Evolutionary conservation across 2,329 filamentous ascomycete species (phyloP).

Genomic region (Colletotrichum sp.): DNA sequence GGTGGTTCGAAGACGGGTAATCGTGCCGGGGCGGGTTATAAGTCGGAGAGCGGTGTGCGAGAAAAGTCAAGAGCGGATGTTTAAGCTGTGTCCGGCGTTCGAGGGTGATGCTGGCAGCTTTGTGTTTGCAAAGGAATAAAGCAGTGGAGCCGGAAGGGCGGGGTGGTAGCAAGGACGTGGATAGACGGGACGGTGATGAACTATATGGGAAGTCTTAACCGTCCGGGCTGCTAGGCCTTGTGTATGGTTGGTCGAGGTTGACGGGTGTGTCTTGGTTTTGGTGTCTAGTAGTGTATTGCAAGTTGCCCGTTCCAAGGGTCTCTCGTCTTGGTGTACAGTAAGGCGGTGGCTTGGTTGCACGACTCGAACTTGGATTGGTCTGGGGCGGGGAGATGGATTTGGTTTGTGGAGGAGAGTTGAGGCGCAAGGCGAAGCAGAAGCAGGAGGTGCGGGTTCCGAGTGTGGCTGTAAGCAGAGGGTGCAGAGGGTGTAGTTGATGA

Average conservation of each 20-base stretch:
- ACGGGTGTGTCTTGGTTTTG: not conserved
- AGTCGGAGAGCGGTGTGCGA: not conserved
- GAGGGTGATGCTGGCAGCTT: constrained; percentile 8
- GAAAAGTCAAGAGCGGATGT: not conserved
- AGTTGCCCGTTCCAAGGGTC: not conserved
- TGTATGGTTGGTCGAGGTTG: constrained; percentile 1
- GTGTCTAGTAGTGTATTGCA: not conserved
- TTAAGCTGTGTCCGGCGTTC: not conserved
- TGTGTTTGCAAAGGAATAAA: constrained; percentile 8
- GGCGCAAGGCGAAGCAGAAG: not conserved
- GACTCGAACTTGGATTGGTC: not conserved
- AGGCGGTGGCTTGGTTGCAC: constrained; percentile 15
- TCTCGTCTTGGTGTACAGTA: constrained; percentile 8
- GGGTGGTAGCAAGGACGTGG: not conserved
- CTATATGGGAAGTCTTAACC: constrained; percentile 11
- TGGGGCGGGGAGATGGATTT: not conserved
- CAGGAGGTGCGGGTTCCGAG: not conserved
- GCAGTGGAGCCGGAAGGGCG: constrained; percentile 6
- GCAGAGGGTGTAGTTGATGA: not conserved
- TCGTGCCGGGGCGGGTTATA: not conserved
- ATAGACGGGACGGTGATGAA: constrained; percentile 12
- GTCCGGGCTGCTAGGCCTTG: not conserved
- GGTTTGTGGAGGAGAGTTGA: not conserved
- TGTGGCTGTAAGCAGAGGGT: not conserved
- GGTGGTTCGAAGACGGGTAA: not conserved